phyloP scores from a whole-genome alignment of 768 basidiomycete genomes.

The Russula lepida region DNA sequence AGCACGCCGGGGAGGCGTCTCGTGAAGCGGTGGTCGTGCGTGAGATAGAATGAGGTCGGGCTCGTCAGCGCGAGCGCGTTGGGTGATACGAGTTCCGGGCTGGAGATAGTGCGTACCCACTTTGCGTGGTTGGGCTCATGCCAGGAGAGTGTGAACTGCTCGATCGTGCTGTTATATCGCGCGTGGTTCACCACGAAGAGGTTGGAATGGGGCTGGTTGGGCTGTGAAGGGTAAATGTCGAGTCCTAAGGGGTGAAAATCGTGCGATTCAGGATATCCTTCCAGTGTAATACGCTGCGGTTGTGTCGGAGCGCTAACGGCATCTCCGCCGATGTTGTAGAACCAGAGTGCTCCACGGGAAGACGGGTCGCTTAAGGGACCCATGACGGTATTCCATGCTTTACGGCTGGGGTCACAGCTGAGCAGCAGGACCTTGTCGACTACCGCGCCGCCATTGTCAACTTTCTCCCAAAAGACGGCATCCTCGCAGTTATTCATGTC shows the following conservation, averaged over 20 bases:
- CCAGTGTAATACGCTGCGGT: conserved; percentile 37
- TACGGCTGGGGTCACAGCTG: conserved; percentile 45
- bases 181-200: conserved; percentile 68
- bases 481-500: conserved; percentile 53
- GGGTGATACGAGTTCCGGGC: conserved; percentile 51
- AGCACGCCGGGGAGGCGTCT: conserved; percentile 45
- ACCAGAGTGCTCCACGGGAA: conserved; percentile 54
- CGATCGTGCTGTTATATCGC: conserved; percentile 49
- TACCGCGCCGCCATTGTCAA: conserved; percentile 32
- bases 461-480: conserved; percentile 54
- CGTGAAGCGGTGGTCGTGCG: conserved; percentile 64
- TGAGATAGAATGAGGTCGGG: conserved; percentile 60
- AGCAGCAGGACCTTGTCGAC: conserved; percentile 38
- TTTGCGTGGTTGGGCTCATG: conserved; percentile 35
- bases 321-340: conserved; percentile 30
- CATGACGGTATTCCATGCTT: conserved; percentile 71
- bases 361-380: conserved; percentile 55
- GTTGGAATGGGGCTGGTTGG: conserved; percentile 38
- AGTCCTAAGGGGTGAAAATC: conserved; percentile 70
- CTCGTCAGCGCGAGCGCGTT: conserved; percentile 61
- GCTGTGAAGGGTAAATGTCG: conserved; percentile 45
- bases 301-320: conserved; percentile 11
- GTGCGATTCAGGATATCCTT: conserved; percentile 45
- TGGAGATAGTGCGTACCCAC: conserved; percentile 53
- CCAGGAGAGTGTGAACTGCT: conserved; percentile 54